Conservation (phyloP, 257 asterid genomes). For the Thymus mandschuricus region DNA sequence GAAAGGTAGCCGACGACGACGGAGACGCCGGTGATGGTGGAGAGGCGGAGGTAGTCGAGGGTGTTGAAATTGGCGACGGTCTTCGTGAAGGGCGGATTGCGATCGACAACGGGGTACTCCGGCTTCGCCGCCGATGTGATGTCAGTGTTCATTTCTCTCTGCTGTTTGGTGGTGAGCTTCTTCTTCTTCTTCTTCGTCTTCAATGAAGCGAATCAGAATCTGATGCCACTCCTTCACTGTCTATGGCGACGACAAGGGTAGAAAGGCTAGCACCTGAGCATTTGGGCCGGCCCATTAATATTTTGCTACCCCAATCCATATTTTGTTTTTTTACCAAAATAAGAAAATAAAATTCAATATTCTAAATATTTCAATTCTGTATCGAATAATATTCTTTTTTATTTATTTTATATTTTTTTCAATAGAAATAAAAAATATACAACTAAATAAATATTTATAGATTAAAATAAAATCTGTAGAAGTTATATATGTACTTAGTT, state of each 20-base stretch:
- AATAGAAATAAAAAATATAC: too few relatives aligned
- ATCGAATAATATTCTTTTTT: too few relatives aligned
- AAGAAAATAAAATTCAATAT: too few relatives aligned
- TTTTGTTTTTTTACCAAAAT: too few relatives aligned
- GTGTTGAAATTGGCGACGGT: constrained; percentile 80
- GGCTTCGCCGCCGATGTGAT: constrained; percentile 91
- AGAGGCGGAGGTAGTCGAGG: constrained; percentile 87
- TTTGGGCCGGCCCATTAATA: constrained; percentile 22
- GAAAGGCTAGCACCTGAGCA: too few relatives aligned
- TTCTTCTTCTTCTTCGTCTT: constrained; percentile 11
- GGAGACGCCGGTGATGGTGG: constrained; percentile 88
- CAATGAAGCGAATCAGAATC: neutral
- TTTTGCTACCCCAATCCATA: too few relatives aligned
- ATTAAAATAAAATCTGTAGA: too few relatives aligned
- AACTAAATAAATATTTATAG: too few relatives aligned
- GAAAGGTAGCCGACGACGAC: constrained; percentile 97
- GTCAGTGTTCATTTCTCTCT: constrained; percentile 76
- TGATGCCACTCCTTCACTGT: constrained; percentile 10
- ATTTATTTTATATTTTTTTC: too few relatives aligned
- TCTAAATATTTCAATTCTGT: too few relatives aligned
- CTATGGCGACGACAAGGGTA: neutral
- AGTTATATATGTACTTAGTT: too few relatives aligned
- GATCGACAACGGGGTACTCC: constrained; percentile 86
- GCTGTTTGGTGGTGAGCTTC: constrained; percentile 11
- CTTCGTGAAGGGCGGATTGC: constrained; percentile 89